Evolutionary conservation across 257 asterid species (phyloP), one percentile per base, ranked within the genome.

Genomic region (Hygrophila difformis): DNA sequence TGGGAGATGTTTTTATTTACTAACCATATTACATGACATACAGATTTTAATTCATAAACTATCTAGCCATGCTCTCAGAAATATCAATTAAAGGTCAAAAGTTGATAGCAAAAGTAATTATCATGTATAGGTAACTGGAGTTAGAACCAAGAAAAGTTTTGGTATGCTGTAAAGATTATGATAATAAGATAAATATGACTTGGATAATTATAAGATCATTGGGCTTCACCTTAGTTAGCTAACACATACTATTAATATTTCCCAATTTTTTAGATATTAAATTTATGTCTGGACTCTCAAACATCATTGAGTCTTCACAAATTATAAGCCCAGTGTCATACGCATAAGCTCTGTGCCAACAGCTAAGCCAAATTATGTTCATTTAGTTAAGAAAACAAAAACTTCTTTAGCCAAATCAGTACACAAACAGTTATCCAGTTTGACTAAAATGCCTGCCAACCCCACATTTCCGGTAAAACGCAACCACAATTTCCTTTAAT

Each of bases 341-440:
- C 16, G 51, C 55, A 53, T 23, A 53, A 14, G 39, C 18, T 44
- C 48, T n/a, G 18, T 36, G 18, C 49, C 8, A 8, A 33, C 34
- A 42, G 34, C 19, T 18, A 18, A 6, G 5, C 5, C 23, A 14
- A 12, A 0, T 38, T 26, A 8, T 59, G 13, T 16, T 35, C n/a
- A 9, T 7, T 17, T 26, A 38, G 44, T 24, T n/a, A 58, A 58
- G 11, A 37, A 29, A 28, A 4, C 35, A 22, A 12, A 26, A 44
- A 22, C 44, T 45, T 39, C 29, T 29, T 44, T 17, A 47, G 56
- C 48, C 22, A 33, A 20, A 47, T 26, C 36, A 47, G 57, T 26
- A 33, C 38, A 49, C 26, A 15, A 6, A 20, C 18, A 62, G 22
- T 24, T 24, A 7, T 24, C 5, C 7, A 24, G n/a, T 7, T 24